These are phyloP conservation scores for Sclerotinia nivalis DNA, from an alignment of 2,329 filamentous ascomycete species.

Conservation along the genomic window DNA sequence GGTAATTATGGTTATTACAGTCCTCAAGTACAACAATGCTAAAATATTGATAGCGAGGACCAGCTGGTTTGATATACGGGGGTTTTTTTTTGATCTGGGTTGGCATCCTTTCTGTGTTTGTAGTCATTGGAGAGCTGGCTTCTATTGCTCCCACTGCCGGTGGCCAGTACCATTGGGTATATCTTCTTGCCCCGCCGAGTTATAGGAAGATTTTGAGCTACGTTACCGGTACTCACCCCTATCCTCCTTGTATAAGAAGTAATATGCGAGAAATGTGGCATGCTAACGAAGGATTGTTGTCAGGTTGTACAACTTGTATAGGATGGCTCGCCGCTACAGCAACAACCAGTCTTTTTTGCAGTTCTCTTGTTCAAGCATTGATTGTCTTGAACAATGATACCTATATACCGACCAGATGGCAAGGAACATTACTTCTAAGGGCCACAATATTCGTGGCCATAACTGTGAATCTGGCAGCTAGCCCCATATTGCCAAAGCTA, in stretches of 20 bases:
- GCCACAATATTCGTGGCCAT: conserved; percentile 45
- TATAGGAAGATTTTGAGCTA: background rate
- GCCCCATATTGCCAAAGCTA: conserved; percentile 50
- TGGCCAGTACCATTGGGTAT: conserved; percentile 41
- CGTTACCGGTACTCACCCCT: conserved; percentile 41
- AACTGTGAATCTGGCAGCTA: conserved; percentile 49
- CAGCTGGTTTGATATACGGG: conserved; percentile 44
- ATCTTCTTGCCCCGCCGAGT: background rate
- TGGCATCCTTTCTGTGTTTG: conserved; percentile 31
- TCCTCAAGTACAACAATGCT: background rate
- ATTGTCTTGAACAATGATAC: conserved; percentile 42
- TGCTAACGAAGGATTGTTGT: background rate
- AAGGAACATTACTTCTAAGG: conserved; percentile 47
- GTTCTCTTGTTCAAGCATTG: conserved; percentile 51
- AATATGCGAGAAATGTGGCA: background rate
- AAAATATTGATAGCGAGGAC: conserved; percentile 33
- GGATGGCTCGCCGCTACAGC: conserved; percentile 47
- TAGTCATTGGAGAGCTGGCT: conserved; percentile 19
- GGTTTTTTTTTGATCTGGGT: conserved; percentile 35
- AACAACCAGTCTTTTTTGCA: conserved; percentile 46
- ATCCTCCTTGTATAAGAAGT: background rate
- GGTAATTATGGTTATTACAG: background rate
- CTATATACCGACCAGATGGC: conserved; percentile 44
- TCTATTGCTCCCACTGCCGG: conserved; percentile 30
- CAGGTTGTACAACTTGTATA: conserved; percentile 49